Evolutionary conservation across 352 stramenopile species (phyloP).

Genomic region (Phytophthora podocarpi): DNA sequence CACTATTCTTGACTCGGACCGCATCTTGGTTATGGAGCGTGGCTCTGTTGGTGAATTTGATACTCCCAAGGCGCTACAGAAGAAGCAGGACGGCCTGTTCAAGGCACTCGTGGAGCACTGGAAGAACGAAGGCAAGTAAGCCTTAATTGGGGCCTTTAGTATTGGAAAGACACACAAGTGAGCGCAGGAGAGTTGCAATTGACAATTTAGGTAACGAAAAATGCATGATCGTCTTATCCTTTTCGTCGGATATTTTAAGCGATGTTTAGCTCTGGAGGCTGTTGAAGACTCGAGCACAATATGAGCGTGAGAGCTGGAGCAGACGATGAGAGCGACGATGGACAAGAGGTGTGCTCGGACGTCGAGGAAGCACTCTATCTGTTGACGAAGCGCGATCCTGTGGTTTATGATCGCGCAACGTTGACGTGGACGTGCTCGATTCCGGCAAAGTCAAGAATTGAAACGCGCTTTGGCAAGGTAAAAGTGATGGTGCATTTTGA

Average conservation of each 20-base stretch:
- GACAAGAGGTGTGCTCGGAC: conserved; percentile 30
- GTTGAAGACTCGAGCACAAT: background rate
- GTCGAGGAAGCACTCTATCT: conserved; percentile 60
- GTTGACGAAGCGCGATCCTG: conserved; percentile 50
- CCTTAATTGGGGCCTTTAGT: background rate
- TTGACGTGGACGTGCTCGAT: conserved; percentile 52
- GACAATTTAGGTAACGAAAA: conserved; percentile 9
- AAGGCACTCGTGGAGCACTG: conserved; percentile 79
- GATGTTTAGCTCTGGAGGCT: background rate
- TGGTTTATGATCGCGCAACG: conserved; percentile 52
- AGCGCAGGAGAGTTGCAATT: background rate
- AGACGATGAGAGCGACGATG: background rate
- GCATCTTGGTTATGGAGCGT: conserved; percentile 95
- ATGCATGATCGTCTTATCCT: background rate
- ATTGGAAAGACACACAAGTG: background rate
- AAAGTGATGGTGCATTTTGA: background rate
- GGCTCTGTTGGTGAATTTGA: conserved; percentile 95
- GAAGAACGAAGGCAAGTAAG: conserved; percentile 62
- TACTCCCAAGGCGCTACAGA: conserved; percentile 75
- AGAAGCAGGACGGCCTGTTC: conserved; percentile 75
- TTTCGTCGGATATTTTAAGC: conserved; percentile 25
- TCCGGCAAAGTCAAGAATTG: conserved; percentile 42
- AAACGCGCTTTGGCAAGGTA: conserved; percentile 61
- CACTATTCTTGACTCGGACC: conserved; percentile 96
- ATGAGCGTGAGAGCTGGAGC: conserved; percentile 6